A percentile compares a stretch with the other conserved stretches of the same genome.
phyloP scores from a whole-genome alignment of 352 stramenopile genomes.

The Phytophthora crassamura region DNA sequence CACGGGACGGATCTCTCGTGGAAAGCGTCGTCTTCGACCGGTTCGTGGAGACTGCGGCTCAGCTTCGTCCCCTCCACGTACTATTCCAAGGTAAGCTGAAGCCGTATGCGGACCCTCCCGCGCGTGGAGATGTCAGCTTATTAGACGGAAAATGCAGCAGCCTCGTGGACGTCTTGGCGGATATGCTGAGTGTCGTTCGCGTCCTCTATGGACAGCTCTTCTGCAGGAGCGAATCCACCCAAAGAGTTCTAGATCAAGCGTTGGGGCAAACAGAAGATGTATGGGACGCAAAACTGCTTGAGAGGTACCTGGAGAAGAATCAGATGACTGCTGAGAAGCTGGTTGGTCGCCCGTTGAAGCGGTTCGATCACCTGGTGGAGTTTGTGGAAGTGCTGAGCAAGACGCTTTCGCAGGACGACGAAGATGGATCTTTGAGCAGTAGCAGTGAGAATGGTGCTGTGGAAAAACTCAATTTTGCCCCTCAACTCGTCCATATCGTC shows the following conservation, averaged over 20 bases:
- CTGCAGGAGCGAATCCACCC: slow-evolving; percentile 20
- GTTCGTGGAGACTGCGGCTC: slow-evolving; percentile 30
- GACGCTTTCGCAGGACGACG: slow-evolving; percentile 15
- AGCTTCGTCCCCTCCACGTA: slow-evolving; percentile 31
- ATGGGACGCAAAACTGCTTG: slow-evolving; percentile 22
- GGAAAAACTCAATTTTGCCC: slow-evolving; percentile 26
- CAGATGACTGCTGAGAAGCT: slow-evolving; percentile 30
- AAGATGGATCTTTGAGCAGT: slow-evolving; percentile 7
- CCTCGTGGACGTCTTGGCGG: slow-evolving; percentile 33
- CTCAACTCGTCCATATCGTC: slow-evolving; percentile 35
- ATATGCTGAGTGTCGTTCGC: slow-evolving; percentile 38
- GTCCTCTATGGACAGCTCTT: slow-evolving; percentile 37
- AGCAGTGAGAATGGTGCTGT: slow-evolving; percentile 9
- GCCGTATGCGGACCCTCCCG: slow-evolving; percentile 1
- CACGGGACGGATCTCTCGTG: slow-evolving; percentile 15
- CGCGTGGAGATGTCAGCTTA: slow-evolving; percentile 8
- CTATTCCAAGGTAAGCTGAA: slow-evolving; percentile 43
- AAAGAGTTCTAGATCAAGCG: slow-evolving; percentile 13
- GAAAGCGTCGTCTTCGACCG: slow-evolving; percentile 25
- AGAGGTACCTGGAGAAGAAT: slow-evolving; percentile 28
- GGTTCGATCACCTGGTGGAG: slow-evolving; percentile 42
- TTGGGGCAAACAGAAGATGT: neutral
- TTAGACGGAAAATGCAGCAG: slow-evolving; percentile 20
- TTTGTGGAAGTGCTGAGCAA: slow-evolving; percentile 45
- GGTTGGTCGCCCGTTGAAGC: slow-evolving; percentile 28